A percentile compares a stretch with the other conserved stretches of the same genome.
These are phyloP conservation scores for Tylopilus sp. DNA, from an alignment of 768 basidiomycete species.

Conservation along the genomic window DNA sequence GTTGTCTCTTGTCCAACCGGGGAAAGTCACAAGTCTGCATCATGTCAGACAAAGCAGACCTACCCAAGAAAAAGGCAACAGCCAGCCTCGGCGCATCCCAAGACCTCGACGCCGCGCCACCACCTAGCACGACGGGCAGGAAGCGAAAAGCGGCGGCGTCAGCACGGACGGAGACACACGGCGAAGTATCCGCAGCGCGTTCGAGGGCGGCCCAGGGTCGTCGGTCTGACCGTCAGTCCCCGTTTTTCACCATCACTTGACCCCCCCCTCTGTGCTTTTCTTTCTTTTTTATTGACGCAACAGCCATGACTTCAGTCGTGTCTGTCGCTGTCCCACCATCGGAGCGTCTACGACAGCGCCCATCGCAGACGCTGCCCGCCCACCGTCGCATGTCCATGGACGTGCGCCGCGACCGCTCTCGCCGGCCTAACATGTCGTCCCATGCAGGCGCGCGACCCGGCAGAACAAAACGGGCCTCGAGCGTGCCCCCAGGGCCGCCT, in stretches of 20 bases:
- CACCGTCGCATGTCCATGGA: constrained; percentile 29
- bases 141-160: constrained; percentile 29
- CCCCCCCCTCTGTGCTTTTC: too few relatives aligned
- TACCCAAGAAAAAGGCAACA: constrained; percentile 22
- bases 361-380: constrained; percentile 15
- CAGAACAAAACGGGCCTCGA: constrained; percentile 22
- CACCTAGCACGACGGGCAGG: too few relatives aligned
- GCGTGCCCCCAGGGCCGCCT: constrained; percentile 30
- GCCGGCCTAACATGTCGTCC: too few relatives aligned
- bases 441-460: constrained; percentile 23
- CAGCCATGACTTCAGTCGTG: constrained; percentile 16
- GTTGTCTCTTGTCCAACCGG: constrained; percentile 12
- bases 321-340: constrained; percentile 9
- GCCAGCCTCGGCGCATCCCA: constrained; percentile 9
- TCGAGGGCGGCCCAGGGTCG: constrained; percentile 21
- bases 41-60: constrained; percentile 28
- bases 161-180: constrained; percentile 10
- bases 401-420: constrained; percentile 22
- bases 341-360: constrained; percentile 28
- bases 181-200: background rate
- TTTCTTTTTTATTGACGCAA: background rate
- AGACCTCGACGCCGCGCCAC: constrained; percentile 12
- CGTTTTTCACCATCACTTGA: background rate
- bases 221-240: constrained; percentile 27
- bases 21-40: constrained; percentile 1